Percentiles rank a stretch among this genome's conserved stretches.
Conservation (phyloP, 2,329 filamentous ascomycete genomes). For the Hortaea sp. region DNA sequence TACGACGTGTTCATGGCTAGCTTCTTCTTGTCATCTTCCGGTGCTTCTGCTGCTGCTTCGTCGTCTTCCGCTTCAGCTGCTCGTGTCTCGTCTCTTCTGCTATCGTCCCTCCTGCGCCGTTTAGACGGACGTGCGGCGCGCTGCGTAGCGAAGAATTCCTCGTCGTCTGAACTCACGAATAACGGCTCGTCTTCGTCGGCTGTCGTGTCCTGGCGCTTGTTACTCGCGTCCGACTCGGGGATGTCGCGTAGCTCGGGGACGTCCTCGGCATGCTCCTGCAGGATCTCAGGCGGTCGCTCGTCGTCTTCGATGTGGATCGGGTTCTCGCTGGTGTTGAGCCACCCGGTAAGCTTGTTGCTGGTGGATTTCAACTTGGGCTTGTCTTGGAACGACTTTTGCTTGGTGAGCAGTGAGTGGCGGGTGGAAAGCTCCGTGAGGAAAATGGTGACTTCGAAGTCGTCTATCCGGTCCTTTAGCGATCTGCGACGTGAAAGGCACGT, state of each 20-base stretch:
- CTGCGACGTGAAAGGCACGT: no score
- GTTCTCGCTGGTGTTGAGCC: conserved; percentile 33
- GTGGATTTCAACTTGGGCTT: conserved; percentile 35
- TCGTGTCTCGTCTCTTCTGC: conserved; percentile 11
- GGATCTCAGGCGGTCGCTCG: conserved; percentile 36
- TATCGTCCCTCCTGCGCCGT: conserved; percentile 8
- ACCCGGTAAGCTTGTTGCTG: conserved; percentile 37
- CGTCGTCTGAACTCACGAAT: conserved; percentile 29
- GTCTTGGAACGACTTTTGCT: conserved; percentile 61
- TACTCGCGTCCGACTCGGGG: conserved; percentile 35
- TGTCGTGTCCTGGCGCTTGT: conserved; percentile 13
- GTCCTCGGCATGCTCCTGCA: conserved; percentile 49
- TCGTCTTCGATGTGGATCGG: conserved; percentile 33
- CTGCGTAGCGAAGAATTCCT: conserved; percentile 24
- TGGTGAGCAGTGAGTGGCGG: conserved; percentile 75
- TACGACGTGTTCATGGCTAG: conserved; percentile 76
- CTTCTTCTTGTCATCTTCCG: conserved; percentile 76
- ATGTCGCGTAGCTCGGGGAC: conserved; percentile 44
- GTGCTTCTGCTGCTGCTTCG: not conserved
- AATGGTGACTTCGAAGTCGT: conserved; percentile 91
- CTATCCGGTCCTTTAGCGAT: conserved; percentile 34
- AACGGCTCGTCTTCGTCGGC: conserved; percentile 21
- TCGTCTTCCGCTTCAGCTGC: conserved; percentile 16
- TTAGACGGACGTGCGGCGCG: conserved; percentile 10
- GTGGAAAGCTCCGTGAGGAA: conserved; percentile 82